Percentiles rank a stretch among this genome's conserved stretches.
Conservation (phyloP, 768 basidiomycete genomes). For the Solioccasus polychromus region DNA sequence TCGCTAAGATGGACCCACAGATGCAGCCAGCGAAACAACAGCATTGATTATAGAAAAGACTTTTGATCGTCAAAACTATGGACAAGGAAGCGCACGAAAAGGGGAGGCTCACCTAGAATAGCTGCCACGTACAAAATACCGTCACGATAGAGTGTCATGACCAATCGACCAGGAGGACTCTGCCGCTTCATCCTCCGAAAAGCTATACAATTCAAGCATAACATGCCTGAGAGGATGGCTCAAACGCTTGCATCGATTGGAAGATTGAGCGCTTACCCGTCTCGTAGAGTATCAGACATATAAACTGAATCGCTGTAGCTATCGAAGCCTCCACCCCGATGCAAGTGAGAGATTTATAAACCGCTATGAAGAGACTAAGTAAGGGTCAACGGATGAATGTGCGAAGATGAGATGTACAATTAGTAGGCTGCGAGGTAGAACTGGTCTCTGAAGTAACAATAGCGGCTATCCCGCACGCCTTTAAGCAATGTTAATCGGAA, state of each 20-base stretch:
- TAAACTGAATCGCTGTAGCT: slow-evolving; percentile 9
- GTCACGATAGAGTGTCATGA: slow-evolving; percentile 16
- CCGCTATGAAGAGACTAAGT: slow-evolving; percentile 2
- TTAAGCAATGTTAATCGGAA: not conserved
- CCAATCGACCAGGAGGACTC: slow-evolving; percentile 3
- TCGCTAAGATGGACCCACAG: slow-evolving; percentile 3
- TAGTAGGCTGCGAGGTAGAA: not conserved
- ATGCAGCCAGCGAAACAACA: slow-evolving; percentile 6
- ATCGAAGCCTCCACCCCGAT: slow-evolving; percentile 1
- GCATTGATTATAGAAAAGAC: slow-evolving; percentile 19
- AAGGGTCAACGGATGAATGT: not conserved
- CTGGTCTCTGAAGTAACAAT: slow-evolving; percentile 9
- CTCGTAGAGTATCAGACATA: slow-evolving; percentile 16
- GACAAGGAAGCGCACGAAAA: not conserved
- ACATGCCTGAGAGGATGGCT: slow-evolving; percentile 11
- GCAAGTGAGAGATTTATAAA: slow-evolving; percentile 13
- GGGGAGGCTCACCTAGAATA: slow-evolving; percentile 11
- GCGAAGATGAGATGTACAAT: slow-evolving; percentile 1
- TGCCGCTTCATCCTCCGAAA: slow-evolving; percentile 15
- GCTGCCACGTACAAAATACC: slow-evolving; percentile 17
- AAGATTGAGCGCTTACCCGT: slow-evolving; percentile 1
- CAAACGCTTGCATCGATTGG: not conserved
- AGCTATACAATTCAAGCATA: slow-evolving; percentile 15
- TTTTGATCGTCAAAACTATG: not conserved
- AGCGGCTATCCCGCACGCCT: slow-evolving; percentile 7